Conservation (phyloP, 257 asterid species). For the Nicotiana attenuata region DNA sequence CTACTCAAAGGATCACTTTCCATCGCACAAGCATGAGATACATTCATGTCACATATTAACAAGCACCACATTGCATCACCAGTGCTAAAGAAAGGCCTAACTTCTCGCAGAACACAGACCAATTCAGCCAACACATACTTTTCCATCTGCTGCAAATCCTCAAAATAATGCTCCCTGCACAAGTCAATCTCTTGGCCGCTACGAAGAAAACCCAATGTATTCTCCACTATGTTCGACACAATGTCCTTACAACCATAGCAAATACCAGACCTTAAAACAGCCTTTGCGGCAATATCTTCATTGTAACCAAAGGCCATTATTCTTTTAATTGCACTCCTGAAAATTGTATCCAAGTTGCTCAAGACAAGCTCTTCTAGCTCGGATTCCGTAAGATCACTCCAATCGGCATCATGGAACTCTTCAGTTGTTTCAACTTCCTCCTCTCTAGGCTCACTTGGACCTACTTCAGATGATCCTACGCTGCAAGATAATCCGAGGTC, state of each 20-base stretch:
- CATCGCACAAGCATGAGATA: constrained; percentile 86
- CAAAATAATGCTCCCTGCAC: constrained; percentile 61
- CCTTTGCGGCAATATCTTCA: constrained; percentile 67
- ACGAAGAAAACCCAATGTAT: constrained; percentile 64
- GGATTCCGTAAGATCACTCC: constrained; percentile 88
- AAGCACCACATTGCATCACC: constrained; percentile 99
- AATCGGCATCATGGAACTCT: constrained; percentile 67
- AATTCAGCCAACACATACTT: constrained; percentile 86
- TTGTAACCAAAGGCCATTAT: constrained; percentile 62
- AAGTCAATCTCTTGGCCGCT: constrained; percentile 57
- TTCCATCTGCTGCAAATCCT: constrained; percentile 79
- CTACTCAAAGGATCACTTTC: constrained; percentile 54
- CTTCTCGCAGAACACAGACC: constrained; percentile 80
- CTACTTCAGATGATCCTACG: constrained; percentile 43
- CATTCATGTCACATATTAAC: constrained; percentile 87
- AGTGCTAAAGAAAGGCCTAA: constrained; percentile 82
- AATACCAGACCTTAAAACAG: constrained; percentile 77
- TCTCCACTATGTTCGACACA: constrained; percentile 87
- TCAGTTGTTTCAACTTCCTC: constrained; percentile 49
- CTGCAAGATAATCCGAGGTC: constrained; percentile 77
- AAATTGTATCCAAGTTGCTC: constrained; percentile 66
- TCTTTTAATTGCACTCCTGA: constrained; percentile 82
- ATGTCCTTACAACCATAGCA: constrained; percentile 94
- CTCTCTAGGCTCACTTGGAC: constrained; percentile 38
- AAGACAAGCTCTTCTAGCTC: constrained; percentile 83